Conservation (phyloP, 306 rosid genomes). For the Psophocarpus tetragonolobus region DNA sequence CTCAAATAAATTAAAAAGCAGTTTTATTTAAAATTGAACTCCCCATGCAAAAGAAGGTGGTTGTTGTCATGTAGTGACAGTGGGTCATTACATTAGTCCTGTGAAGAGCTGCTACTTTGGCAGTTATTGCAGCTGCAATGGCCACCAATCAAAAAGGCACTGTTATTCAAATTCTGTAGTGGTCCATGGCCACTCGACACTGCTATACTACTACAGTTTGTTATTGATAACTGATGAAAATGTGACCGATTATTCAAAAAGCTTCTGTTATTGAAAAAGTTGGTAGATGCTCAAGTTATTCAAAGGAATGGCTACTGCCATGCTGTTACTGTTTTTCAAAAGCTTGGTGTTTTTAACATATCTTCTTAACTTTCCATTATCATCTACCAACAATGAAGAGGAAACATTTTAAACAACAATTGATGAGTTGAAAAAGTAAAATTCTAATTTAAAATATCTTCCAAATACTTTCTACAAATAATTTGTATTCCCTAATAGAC, state of each 20-base stretch:
- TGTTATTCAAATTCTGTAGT: not conserved
- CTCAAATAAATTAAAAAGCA: no score
- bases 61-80: no score
- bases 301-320: not conserved
- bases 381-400: constrained; percentile 12
- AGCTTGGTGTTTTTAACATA: constrained; percentile 1
- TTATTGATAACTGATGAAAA: not conserved
- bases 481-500: not conserved
- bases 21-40: no score
- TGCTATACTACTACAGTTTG: not conserved
- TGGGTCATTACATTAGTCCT: not conserved
- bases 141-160: not conserved
- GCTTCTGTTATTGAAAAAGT: not conserved
- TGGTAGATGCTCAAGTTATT: not conserved
- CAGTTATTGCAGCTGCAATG: not conserved
- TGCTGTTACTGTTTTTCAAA: not conserved
- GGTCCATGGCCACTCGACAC: not conserved
- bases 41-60: no score
- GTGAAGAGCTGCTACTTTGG: not conserved
- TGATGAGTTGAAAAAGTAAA: constrained; percentile 20
- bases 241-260: not conserved
- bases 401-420: constrained; percentile 18
- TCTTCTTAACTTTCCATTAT: constrained; percentile 1
- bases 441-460: not conserved
- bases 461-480: not conserved